Evolutionary conservation across 2,329 filamentous ascomycete species (phyloP).

Genomic region (Clathrospora elynae): DNA sequence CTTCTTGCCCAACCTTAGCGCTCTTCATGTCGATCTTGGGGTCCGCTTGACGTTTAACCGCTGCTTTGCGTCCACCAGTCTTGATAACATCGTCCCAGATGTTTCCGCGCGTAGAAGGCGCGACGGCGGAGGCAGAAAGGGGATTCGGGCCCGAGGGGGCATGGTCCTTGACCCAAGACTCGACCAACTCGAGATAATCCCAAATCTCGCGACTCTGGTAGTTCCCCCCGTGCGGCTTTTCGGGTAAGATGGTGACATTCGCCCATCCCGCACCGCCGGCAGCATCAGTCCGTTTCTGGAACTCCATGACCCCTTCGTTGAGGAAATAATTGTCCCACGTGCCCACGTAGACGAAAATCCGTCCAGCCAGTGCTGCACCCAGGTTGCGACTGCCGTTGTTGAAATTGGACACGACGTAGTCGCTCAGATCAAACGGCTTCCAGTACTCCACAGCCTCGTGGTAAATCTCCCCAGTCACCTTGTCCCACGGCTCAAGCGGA

Average conservation of each 20-base stretch:
- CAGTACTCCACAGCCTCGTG: constrained; percentile 45
- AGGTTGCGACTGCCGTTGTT: constrained; percentile 40
- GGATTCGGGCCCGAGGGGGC: constrained; percentile 39
- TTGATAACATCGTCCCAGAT: constrained; percentile 43
- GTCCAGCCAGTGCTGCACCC: constrained; percentile 36
- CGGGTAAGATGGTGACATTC: constrained; percentile 44
- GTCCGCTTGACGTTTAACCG: constrained; percentile 38
- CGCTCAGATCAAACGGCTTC: constrained; percentile 45
- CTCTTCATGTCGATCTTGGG: constrained; percentile 25
- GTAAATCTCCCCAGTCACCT: constrained; percentile 49
- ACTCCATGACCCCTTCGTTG: constrained; percentile 46
- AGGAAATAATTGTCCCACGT: constrained; percentile 45
- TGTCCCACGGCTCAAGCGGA: constrained; percentile 49
- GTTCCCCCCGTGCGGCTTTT: constrained; percentile 41
- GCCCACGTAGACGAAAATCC: constrained; percentile 47
- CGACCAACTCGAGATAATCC: constrained; percentile 44
- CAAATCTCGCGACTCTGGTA: constrained; percentile 41
- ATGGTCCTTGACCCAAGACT: constrained; percentile 41
- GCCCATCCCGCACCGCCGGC: constrained; percentile 45
- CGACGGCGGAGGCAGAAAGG: constrained; percentile 26
- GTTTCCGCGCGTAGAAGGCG: constrained; percentile 36
- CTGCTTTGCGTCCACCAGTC: constrained; percentile 42
- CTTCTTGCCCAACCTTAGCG: constrained; percentile 7
- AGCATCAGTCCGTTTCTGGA: constrained; percentile 42
- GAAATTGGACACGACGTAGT: constrained; percentile 45